Base-by-base conservation (phyloP, 1,139 yeast species). In the Scheffersomyces insectosa region DNA sequence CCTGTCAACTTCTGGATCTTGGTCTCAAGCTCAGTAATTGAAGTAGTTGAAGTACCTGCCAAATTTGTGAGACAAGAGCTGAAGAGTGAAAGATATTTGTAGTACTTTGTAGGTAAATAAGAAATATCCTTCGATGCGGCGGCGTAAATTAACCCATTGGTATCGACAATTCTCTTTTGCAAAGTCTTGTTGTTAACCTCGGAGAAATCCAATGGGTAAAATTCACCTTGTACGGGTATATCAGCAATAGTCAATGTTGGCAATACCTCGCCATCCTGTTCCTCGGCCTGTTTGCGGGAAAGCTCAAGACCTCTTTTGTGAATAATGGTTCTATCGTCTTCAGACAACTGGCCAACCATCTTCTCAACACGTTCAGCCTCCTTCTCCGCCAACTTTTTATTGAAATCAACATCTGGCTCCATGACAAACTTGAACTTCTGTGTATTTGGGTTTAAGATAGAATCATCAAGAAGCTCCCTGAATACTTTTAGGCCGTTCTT, bases 11-110 rank as follows among this genome's bases (percentile, higher is more conserved):
- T 72, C 57, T 85, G 88, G 50, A 95, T 90, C 42, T 82, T 82
- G 48, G 93, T 90, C 60, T 93, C 99, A 47, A 93, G 77, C 37
- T 83, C 86, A 14, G 90, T 87, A 77, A 88, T 88, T 1, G 85
- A 63, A 44, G 85, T 82, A 6, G 66, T 59, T 3, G 68, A 60
- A 0, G 99, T 91, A 12, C 99, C 99, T 0, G 79, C 78, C 49
- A 93, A 74, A 57, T 85, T 88, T 3, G 95, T 86, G 50, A 91
- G 72, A 41, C 96, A 87, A 23, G 85, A 85, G 9, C 86, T 72
- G 65, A 88, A 93, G 38, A 95, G 63, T 0, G 97, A 88, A 49
- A 95, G 65, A 53, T 79, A 89, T 29, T 84, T 83, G 48, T 83
- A 77, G 39, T 85, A 71, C 14, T 79, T 79, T 3, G 69, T 55